Evolutionary conservation across 139 green algal species (phyloP), one percentile per base, ranked within the genome.

Genomic region (Chlamydomonas incerta): DNA sequence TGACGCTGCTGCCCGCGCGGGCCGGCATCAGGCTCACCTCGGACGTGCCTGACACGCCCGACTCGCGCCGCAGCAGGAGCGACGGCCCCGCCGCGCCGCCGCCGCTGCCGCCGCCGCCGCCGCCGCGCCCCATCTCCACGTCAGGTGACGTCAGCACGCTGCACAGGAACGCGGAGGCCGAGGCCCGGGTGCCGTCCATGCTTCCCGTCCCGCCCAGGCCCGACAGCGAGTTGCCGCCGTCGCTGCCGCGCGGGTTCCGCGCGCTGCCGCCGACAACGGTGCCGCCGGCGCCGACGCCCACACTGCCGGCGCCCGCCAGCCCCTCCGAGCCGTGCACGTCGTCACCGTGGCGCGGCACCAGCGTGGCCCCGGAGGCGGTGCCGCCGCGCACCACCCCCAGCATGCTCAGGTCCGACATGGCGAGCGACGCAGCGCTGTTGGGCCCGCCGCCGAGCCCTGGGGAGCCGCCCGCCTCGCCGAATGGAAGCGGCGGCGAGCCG

Each of bases 341-440:
- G 41, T 50, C 41, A 8, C 41, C 41, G 41, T 50, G 41, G 41
- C 41, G 63, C 13, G 63, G 13, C 3, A 34, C 17, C 3, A 3
- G 63, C 13, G 28, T 3, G 2, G 28, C 63, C 13, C 63, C 63
- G 28, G 63, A 26, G 29, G 63, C 63, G 63, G 23, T 70, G 28
- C 13, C 29, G 66, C 17, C 29, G 20, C 29, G 28, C 66, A 15
- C 17, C 21, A 15, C 75, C 4, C 37, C 29, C 3, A 37, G 37
- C 14, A 83, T 41, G 41, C 60, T 83, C 24, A 83, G 2, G 41
- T 73, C 75, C 0, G 60, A 72, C 60, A 68, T 69, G 46, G 71
- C 41, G 6, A 50, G 41, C 8, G 41, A 77, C 46, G 71, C 52
- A 1, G 71, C 71, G 46, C 71, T 77, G 71, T 26, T 77, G 71